Base-by-base conservation (phyloP, 177 flowering plant species). In the Tripterygium wilfordii region DNA sequence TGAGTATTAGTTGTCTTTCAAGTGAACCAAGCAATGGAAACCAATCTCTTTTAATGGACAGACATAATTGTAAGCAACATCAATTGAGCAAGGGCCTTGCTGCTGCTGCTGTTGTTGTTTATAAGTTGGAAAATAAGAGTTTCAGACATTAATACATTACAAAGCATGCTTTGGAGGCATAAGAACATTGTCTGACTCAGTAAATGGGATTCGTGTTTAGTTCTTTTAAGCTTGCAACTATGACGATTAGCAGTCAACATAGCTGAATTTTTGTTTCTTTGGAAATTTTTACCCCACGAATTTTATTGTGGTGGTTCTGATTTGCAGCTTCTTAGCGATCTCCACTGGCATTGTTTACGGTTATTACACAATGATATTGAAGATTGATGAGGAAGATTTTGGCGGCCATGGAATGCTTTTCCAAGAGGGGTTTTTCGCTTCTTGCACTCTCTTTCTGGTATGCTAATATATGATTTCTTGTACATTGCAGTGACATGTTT, bases 331-430 rank as follows among this genome's bases (percentile, higher is more conserved):
- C 49, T 56, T 90, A 49, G 64, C 45, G 45, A 48, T 87, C 30
- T 82, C 99, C 8, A 52, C 97, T 9, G 92, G 73, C 10, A 71
- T 94, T 22, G 59, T 94, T 15, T 94, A 89, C 39, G 82, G 79
- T 22, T 94, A 94, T 61, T 94, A 94, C 48, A 70, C 85, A 10
- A 47, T 80, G 53, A 58, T 94, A 48, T 60, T 94, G 51, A 89
- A 87, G 68, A 36, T 94, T 16, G 99, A 94, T 44, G 99, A 89
- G 63, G 99, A 94, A 58, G 99, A 94, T 10, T 94, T 79, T 71
- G 99, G 99, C 8, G 99, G 99, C 36, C 99, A 94, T 63, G 90
- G 83, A 53, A 68, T 90, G 23, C 95, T 94, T 24, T 92, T 94
- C 50, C 95, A 83, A 53, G 99, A 94, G 64, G 99, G 99, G 5